Evolutionary conservation across 257 asterid genomes (phyloP).

Genomic region (Thymus quinquecostatus): DNA sequence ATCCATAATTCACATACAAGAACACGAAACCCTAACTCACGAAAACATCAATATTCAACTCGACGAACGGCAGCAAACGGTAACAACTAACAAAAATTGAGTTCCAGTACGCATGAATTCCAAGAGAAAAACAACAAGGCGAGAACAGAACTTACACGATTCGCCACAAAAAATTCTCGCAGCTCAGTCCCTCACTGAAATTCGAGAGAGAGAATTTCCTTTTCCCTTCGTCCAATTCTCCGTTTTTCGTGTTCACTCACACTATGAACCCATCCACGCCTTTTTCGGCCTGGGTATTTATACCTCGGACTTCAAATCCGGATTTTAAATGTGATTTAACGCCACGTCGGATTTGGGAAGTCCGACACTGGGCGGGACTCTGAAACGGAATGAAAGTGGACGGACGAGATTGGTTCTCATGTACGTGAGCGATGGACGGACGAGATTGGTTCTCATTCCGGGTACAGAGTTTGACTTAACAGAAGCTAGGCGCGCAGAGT

Average conservation of each 20-base stretch:
- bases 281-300: conserved; percentile 33
- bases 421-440: conserved; percentile 35
- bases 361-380: conserved; percentile 52
- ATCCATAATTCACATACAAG: conserved; percentile 11
- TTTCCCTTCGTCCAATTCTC: conserved; percentile 25
- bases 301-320: conserved; percentile 79
- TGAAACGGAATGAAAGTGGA: conserved; percentile 20
- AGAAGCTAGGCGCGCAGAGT: no score
- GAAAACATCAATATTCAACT: conserved; percentile 11
- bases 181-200: no score
- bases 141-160: conserved; percentile 39
- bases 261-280: conserved; percentile 26
- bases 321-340: conserved; percentile 64
- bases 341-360: conserved; percentile 56
- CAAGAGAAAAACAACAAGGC: background rate
- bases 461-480: no score
- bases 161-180: background rate
- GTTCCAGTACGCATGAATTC: conserved; percentile 18
- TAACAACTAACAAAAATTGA: conserved; percentile 3
- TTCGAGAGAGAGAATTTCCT: background rate
- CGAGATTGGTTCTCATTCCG: conserved; percentile 31
- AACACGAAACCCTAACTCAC: conserved; percentile 50
- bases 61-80: background rate
- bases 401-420: conserved; percentile 29
- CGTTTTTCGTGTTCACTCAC: conserved; percentile 28